Conservation (phyloP, 805 yeast genomes). For the Grigorovia humatica region DNA sequence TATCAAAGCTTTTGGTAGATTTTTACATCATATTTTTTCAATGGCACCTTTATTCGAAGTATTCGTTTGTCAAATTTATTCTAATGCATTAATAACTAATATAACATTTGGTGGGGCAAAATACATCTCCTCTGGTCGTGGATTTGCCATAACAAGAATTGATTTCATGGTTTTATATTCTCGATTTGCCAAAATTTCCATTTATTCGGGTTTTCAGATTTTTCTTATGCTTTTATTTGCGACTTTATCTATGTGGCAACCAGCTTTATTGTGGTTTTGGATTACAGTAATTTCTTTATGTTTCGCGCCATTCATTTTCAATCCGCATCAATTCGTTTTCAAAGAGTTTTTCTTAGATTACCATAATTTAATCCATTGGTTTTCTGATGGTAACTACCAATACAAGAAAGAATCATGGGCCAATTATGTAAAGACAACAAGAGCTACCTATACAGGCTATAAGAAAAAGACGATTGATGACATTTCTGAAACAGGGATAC, state of each 20-base stretch:
- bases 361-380: constrained; percentile 57
- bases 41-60: constrained; percentile 90
- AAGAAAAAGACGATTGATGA: constrained; percentile 64
- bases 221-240: constrained; percentile 66
- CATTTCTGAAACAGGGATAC: constrained; percentile 50
- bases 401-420: constrained; percentile 73
- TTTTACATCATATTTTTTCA: constrained; percentile 67
- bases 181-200: constrained; percentile 63
- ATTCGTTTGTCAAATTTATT: constrained; percentile 87
- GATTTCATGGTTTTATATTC: constrained; percentile 66
- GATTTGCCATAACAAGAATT: constrained; percentile 77
- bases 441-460: constrained; percentile 89
- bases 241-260: constrained; percentile 72
- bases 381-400: constrained; percentile 65
- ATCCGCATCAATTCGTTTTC: constrained; percentile 68
- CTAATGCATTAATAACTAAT: constrained; percentile 65
- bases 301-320: constrained; percentile 62
- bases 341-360: constrained; percentile 64
- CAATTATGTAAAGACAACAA: constrained; percentile 56
- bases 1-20: constrained; percentile 60
- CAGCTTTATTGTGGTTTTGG: constrained; percentile 67
- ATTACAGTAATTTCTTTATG: constrained; percentile 54
- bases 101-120: constrained; percentile 85
- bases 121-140: constrained; percentile 88
- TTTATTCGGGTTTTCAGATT: constrained; percentile 66